Evolutionary conservation across 2,329 filamentous ascomycete genomes (phyloP), one percentile per base, ranked within the genome.

Genomic region (Nothomitra cinnamomea): DNA sequence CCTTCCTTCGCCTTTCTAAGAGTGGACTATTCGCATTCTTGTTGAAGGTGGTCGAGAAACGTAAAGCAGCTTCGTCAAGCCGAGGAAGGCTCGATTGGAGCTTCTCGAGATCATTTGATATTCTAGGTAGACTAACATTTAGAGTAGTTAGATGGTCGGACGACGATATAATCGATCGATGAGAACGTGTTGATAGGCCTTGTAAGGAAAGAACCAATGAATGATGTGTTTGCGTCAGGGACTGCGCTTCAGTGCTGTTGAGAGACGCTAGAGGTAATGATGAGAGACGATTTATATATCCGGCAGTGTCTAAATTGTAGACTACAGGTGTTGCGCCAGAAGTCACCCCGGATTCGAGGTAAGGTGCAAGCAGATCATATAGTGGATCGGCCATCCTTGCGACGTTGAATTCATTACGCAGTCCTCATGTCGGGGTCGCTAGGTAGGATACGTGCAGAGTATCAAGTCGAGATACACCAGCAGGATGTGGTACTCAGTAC

Each of bases 121-220:
- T 71, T 13, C 71, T 66, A 0, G 87, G 85, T n/a, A 98, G 72
- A 1, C 82, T 78, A n/a, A 75, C 72, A 51, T 74, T 73, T 6
- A 96, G 75, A 8, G 80, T 80, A n/a, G 79, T 76, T 61, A 96
- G 81, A 60, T 85, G 82, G 60, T 80, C 77, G 21, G 86, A 82
- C 2, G 90, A 92, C 53, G 82, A 75, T 60, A 95, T 88, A 58
- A 96, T 82, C 17, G 82, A 76, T 63, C 83, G 86, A 67, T 95
- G 83, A 0, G 89, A 95, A 60, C 86, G 85, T 61, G 94, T 94
- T 6, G 89, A 90, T 51, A 96, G 79, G 0, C 80, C 78, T 65
- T 98, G 92, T 1, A 96, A 76, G 0, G 87, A 86, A 41, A 94
- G 78, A 13, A 90, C 76, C 41, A 85, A 77, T 0, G 86, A 85